Base-by-base conservation (phyloP, 2,329 filamentous ascomycete genomes). In the Neurospora sp. region DNA sequence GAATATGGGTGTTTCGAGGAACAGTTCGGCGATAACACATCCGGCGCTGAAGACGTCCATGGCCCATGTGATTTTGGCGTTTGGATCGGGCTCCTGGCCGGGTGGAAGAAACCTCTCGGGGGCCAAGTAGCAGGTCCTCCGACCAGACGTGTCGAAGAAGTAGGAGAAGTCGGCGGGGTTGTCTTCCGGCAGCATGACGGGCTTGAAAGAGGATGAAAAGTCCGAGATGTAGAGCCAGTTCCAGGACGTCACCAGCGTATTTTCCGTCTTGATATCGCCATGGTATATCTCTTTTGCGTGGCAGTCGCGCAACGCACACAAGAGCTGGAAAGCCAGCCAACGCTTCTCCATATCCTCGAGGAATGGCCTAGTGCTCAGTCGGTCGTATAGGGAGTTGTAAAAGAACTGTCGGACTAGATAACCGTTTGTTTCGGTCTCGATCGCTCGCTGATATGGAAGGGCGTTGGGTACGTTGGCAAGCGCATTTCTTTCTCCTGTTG, bases 151-250 rank as follows among this genome's bases (percentile, higher is more conserved):
- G 77, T 99, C 96, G 76, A 98, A 99, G 78, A 95, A 99, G 80
- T 97, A 98, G 0, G 94, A 97, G 77, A 98, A 99, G 76, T 98
- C 93, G 17, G 93, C 94, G 1, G 96, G 96, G 76, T 99, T 98
- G 77, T 99, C 94, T 79, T 97, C 95, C 2, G 96, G 96, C 2
- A 99, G 84, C 79, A 93, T 93, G 5, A 94, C 92, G 11, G 94
- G 96, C 78, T 99, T 99, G 83, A 97, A 98, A 0, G 92, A 91
- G 0, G 95, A 93, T 4, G 95, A 97, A 79, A 98, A 99, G 79
- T 99, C 96, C n/a, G 94, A 91, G 43, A 99, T 86, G 78, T 98
- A 99, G 2, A 99, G 86, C 96, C 96, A 99, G 82, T 98, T 97
- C 96, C 96, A 99, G 7, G 96, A 98, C 0, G 96, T 99, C 68